Evolutionary conservation across 495 filamentous ascomycete genomes (phyloP), one percentile per base, ranked within the genome.

Genomic region (Xylaria venustula): DNA sequence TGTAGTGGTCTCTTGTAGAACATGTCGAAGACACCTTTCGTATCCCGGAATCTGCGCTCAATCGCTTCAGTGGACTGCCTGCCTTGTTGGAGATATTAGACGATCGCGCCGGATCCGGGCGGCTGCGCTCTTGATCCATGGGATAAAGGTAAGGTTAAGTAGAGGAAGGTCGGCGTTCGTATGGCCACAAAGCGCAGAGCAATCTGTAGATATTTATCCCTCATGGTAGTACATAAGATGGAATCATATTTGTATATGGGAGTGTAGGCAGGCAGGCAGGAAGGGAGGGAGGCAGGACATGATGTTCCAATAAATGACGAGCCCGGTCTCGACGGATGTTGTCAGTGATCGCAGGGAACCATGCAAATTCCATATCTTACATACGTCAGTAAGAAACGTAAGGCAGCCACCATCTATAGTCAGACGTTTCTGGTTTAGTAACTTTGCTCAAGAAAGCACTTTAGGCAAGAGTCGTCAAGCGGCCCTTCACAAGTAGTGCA

Each of bases 1-100:
- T 64, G 30, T 72, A 72, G 19, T 46, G 51, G 22, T 67, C 62
- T 9, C 58, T 37, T 7, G 50, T 37, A 0, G 28, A 54, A 37
- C 49, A 60, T 23, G 22, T 40, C 1, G 58, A 54, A 54, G 19
- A 47, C n/a, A 49, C n/a, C 19, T 23, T 15, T 36, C 19, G 37
- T 25, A 17, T 19, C 19, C 36, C 49, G 17, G 48, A 49, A 46
- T 34, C 34, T 4, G 47, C 25, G n/a, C 36, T 32, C 40, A 47
- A 26, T 36, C 22, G 57, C 12, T 36, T 8, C 15, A 14, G 36
- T 22, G 57, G 12, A 7, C 14, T 32, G 15, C 25, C 1, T 11
- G 26, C 40, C 9, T 47, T 2, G 5, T 8, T 14, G 15, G 55
- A 20, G 49, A 1, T 34, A 44, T 20, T 22, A 14, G 41, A 36